These are phyloP conservation scores for Tolypocladium capitatum DNA, from an alignment of 2,329 filamentous ascomycete species.

Conservation along the genomic window DNA sequence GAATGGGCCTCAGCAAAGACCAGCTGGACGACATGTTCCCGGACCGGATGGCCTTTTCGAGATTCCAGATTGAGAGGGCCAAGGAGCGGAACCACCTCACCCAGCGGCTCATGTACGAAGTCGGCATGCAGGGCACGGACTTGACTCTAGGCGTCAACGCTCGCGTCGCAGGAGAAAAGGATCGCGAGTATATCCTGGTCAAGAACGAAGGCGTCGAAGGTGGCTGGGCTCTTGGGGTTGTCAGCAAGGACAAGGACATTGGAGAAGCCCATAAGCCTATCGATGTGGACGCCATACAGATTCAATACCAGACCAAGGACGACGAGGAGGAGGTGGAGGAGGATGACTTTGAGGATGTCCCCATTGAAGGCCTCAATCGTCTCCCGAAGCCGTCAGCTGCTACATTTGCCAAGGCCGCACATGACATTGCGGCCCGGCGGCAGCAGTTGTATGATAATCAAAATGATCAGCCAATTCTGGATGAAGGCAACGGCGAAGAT, in stretches of 20 bases:
- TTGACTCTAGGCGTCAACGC: slow-evolving; percentile 51
- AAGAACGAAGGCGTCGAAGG: slow-evolving; percentile 93
- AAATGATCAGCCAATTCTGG: slow-evolving; percentile 8
- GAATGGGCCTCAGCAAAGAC: slow-evolving; percentile 95
- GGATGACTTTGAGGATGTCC: slow-evolving; percentile 82
- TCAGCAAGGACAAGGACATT: slow-evolving; percentile 69
- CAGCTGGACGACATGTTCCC: slow-evolving; percentile 96
- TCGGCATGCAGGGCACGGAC: slow-evolving; percentile 73
- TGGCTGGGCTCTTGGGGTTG: slow-evolving; percentile 90
- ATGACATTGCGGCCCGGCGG: slow-evolving; percentile 11
- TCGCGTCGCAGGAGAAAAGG: slow-evolving; percentile 71
- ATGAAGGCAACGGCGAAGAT: slow-evolving; percentile 30
- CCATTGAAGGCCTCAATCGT: slow-evolving; percentile 78
- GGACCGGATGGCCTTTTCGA: slow-evolving; percentile 91
- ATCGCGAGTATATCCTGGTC: slow-evolving; percentile 88
- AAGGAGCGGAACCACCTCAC: slow-evolving; percentile 88
- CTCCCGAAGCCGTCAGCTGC: slow-evolving; percentile 48
- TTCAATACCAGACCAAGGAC: slow-evolving; percentile 42
- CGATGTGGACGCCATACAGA: slow-evolving; percentile 61
- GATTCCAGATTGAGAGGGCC: slow-evolving; percentile 91
- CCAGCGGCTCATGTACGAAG: slow-evolving; percentile 85
- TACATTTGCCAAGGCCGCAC: slow-evolving; percentile 13
- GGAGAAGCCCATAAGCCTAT: slow-evolving; percentile 80
- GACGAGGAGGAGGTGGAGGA: slow-evolving; percentile 56
- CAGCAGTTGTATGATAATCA: slow-evolving; percentile 14